Conservation (phyloP, 2,329 filamentous ascomycete species). For the Exophiala xenobiotica region DNA sequence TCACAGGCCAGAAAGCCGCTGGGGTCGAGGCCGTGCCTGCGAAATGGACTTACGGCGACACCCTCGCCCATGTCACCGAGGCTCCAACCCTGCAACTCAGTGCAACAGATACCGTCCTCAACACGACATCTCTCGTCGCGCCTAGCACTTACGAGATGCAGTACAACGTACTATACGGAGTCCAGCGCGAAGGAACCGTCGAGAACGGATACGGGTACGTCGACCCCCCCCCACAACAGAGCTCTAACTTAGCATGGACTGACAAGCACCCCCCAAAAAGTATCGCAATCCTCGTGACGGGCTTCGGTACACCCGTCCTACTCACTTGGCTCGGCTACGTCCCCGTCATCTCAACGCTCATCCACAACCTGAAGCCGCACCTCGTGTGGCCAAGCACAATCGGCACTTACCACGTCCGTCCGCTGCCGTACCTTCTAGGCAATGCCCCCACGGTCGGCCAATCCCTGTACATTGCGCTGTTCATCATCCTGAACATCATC, state of each 20-base stretch:
- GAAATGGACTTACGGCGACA: not conserved
- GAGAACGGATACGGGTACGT: not conserved
- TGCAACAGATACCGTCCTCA: not conserved
- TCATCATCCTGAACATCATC: not conserved
- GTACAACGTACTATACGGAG: not conserved
- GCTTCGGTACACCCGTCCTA: not conserved
- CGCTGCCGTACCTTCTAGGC: not conserved
- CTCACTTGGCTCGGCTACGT: not conserved
- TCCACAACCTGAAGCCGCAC: not conserved
- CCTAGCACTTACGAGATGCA: not conserved
- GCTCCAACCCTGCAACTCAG: not conserved
- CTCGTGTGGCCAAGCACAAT: not conserved
- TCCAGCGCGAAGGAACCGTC: not conserved
- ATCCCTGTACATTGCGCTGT: not conserved
- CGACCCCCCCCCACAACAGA: not conserved
- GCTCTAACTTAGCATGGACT: not conserved
- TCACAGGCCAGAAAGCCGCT: not conserved
- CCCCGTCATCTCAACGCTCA: not conserved
- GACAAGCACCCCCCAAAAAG: not conserved
- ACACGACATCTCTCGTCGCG: not conserved
- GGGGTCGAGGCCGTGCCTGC: no score
- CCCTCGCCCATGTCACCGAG: not conserved
- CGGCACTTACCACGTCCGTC: not conserved
- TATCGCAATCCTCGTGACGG: not conserved
- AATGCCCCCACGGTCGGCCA: not conserved